Percentiles rank a stretch among this genome's conserved stretches.
Evolutionary conservation across 164 flowering plant genomes (phyloP).

Genomic region (Santalum album): DNA sequence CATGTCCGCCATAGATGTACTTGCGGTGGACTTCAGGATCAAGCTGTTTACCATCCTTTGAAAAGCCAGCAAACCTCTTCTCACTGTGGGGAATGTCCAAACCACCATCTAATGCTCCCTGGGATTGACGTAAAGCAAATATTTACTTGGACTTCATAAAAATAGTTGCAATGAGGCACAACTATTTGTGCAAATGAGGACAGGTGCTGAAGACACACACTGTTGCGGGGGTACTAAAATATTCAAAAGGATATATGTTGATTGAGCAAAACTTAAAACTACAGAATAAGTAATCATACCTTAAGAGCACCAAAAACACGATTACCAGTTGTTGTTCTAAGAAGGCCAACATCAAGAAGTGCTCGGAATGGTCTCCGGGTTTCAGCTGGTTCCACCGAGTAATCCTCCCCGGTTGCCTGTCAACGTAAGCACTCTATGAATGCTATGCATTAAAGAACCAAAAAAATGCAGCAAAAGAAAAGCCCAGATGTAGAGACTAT

Average conservation of each 20-base stretch:
- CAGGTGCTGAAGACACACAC: not conserved
- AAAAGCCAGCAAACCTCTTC: slow-evolving; percentile 72
- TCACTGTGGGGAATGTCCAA: slow-evolving; percentile 86
- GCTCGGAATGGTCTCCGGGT: slow-evolving; percentile 75
- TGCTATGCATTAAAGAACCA: not conserved
- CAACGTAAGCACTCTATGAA: not conserved
- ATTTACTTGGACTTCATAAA: not conserved
- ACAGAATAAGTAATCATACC: slow-evolving; percentile 20
- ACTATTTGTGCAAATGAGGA: not conserved
- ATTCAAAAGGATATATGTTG: no score
- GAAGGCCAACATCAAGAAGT: slow-evolving; percentile 65
- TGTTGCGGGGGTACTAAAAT: no score
- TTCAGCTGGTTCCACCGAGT: slow-evolving; percentile 63
- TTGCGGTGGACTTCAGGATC: slow-evolving; percentile 79
- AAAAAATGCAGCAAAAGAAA: not conserved
- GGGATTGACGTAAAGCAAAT: not conserved
- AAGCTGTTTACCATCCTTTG: slow-evolving; percentile 55
- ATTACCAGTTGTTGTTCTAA: slow-evolving; percentile 64
- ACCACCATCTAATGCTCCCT: slow-evolving; percentile 93
- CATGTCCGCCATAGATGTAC: slow-evolving; percentile 76
- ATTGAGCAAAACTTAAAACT: not conserved
- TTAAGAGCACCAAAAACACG: slow-evolving; percentile 74
- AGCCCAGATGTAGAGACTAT: no score
- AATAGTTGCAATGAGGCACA: not conserved
- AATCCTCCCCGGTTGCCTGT: slow-evolving; percentile 67